Evolutionary conservation across 2,329 filamentous ascomycete genomes (phyloP).

Genomic region (Sphaerulina musiva): DNA sequence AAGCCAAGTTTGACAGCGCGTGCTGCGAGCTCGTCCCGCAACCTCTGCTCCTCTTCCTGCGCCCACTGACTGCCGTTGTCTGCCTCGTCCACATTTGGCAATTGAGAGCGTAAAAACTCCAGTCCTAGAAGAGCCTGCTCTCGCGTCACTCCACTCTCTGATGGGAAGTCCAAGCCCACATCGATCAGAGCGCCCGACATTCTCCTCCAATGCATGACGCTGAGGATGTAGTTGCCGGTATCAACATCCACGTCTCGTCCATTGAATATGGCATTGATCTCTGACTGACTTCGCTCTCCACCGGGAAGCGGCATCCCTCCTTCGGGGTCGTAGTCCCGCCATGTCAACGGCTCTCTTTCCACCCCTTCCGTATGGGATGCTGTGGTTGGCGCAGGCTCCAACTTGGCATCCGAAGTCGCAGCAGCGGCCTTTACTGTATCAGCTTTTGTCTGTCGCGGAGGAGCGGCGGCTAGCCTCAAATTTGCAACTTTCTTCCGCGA

Average conservation of each 20-base stretch:
- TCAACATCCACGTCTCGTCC: constrained; percentile 27
- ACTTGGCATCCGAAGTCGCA: constrained; percentile 13
- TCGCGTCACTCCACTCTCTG: constrained; percentile 20
- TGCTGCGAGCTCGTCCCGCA: constrained; percentile 28
- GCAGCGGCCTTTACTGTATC: constrained; percentile 5
- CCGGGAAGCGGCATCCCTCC: constrained; percentile 33
- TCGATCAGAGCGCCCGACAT: constrained; percentile 36
- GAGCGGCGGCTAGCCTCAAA: background rate
- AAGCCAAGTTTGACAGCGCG: constrained; percentile 32
- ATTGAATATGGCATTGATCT: constrained; percentile 32
- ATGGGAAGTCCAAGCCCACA: constrained; percentile 30
- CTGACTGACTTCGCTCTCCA: constrained; percentile 26
- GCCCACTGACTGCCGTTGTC: constrained; percentile 31
- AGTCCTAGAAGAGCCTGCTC: constrained; percentile 30
- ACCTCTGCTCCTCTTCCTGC: constrained; percentile 30
- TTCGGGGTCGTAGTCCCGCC: constrained; percentile 35
- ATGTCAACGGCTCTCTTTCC: constrained; percentile 26
- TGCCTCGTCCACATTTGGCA: constrained; percentile 33
- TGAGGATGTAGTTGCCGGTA: constrained; percentile 34
- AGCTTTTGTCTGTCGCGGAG: background rate
- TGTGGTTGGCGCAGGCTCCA: constrained; percentile 23
- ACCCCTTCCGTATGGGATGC: constrained; percentile 29
- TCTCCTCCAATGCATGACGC: constrained; percentile 34
- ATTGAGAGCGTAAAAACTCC: constrained; percentile 29
- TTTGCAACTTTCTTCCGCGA: background rate